A percentile compares a stretch with the other conserved stretches of the same genome.
Conservation (phyloP, 768 basidiomycete species). For the Lepiota brunneoincarnata region DNA sequence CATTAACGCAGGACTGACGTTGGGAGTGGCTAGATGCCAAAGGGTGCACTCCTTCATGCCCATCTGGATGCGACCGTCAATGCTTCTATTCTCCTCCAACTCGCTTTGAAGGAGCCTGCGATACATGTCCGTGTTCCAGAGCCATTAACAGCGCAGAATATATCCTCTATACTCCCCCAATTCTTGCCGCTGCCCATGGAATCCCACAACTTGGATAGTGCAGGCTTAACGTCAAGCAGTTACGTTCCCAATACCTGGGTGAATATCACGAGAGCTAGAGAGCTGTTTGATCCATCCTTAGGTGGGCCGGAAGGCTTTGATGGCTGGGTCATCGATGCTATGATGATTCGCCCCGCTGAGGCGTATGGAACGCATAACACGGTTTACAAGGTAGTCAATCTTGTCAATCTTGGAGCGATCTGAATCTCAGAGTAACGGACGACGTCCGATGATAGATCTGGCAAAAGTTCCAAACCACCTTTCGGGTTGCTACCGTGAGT, state of each 20-base stretch:
- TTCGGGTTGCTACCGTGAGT: conserved; percentile 45
- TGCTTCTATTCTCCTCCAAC: conserved; percentile 43
- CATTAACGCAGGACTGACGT: background rate
- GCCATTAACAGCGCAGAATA: conserved; percentile 35
- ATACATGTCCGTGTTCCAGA: conserved; percentile 56
- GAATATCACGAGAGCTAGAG: conserved; percentile 50
- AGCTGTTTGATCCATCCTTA: conserved; percentile 44
- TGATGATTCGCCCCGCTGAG: conserved; percentile 69
- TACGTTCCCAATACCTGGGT: conserved; percentile 55
- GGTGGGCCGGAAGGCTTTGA: conserved; percentile 70
- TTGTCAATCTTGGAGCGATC: background rate
- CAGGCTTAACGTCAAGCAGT: conserved; percentile 35
- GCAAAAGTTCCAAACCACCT: conserved; percentile 64
- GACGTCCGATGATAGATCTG: conserved; percentile 54
- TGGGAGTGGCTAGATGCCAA: conserved; percentile 59
- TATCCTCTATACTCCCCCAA: conserved; percentile 46
- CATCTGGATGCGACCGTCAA: conserved; percentile 77
- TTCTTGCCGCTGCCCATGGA: conserved; percentile 46
- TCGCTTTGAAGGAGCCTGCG: conserved; percentile 55
- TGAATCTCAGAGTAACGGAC: background rate
- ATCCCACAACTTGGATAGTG: conserved; percentile 25
- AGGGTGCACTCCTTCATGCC: conserved; percentile 71
- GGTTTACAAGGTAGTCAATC: conserved; percentile 47
- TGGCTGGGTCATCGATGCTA: conserved; percentile 53
- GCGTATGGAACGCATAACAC: conserved; percentile 75